Conservation (phyloP, 352 stramenopile genomes). For the Phytophthora palmivora region DNA sequence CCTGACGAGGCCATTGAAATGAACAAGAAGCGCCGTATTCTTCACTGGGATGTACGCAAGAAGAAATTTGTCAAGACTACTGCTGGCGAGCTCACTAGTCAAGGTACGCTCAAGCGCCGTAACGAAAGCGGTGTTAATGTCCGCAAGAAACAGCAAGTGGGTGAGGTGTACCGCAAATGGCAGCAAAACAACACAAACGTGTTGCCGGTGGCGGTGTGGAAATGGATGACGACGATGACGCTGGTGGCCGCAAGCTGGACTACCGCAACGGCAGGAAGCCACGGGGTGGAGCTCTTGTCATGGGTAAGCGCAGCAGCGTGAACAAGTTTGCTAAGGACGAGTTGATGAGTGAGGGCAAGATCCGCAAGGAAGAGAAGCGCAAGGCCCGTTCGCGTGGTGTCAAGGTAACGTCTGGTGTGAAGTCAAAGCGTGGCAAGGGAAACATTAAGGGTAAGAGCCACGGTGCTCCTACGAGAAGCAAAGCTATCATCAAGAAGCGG, state of each 20-base stretch:
- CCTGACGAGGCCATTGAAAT: conserved; percentile 98
- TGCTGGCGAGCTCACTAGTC: conserved; percentile 87
- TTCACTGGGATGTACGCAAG: conserved; percentile 99
- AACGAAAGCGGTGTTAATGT: conserved; percentile 87
- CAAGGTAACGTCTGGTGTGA: conserved; percentile 57
- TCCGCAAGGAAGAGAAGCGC: conserved; percentile 87
- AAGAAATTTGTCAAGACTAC: conserved; percentile 96
- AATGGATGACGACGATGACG: conserved; percentile 59
- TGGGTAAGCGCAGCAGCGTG: conserved; percentile 49
- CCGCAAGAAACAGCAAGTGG: conserved; percentile 88
- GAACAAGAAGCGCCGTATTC: conserved; percentile 97
- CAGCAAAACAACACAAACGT: conserved; percentile 91
- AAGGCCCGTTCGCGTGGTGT: conserved; percentile 84
- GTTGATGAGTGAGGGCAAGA: conserved; percentile 77
- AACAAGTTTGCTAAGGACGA: conserved; percentile 88
- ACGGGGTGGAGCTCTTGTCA: conserved; percentile 33
- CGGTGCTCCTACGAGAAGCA: conserved; percentile 83
- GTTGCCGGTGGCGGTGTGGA: conserved; percentile 80
- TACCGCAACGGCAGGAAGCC: conserved; percentile 87
- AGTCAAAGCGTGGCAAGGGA: conserved; percentile 67
- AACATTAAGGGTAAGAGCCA: conserved; percentile 86
- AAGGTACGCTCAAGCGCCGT: conserved; percentile 82
- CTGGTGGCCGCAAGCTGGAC: conserved; percentile 58
- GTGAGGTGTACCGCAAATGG: conserved; percentile 95
- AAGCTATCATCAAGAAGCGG: conserved; percentile 74